phyloP scores from a whole-genome alignment of 2,329 filamentous ascomycete species.

The Pestalotiopsis sp. region DNA sequence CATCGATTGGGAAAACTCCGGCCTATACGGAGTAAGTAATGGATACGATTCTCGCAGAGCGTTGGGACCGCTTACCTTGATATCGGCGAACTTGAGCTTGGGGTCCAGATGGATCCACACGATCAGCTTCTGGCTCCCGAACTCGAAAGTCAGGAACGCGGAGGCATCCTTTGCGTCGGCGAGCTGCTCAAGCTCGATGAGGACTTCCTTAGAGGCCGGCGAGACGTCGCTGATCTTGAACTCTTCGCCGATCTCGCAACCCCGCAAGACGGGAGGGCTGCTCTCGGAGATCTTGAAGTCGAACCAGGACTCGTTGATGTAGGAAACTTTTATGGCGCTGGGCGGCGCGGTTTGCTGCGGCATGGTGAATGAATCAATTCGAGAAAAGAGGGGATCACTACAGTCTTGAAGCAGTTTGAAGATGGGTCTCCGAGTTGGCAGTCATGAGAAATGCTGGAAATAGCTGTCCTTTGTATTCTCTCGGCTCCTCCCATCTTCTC shows the following conservation, averaged over 20 bases:
- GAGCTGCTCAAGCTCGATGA: not conserved
- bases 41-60: not conserved
- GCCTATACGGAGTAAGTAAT: not conserved
- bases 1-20: not conserved
- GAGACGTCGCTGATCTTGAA: not conserved
- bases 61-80: not conserved
- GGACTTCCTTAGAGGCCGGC: not conserved
- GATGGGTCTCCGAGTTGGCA: not conserved
- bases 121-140: not conserved
- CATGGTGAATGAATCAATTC: not conserved
- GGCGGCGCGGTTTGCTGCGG: not conserved
- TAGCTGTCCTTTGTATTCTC: not conserved
- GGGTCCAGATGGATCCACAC: not conserved
- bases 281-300: not conserved
- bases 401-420: not conserved
- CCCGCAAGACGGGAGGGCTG: not conserved
- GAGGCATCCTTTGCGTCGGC: not conserved
- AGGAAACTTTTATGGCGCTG: not conserved
- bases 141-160: not conserved
- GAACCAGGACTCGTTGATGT: not conserved
- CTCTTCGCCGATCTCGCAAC: not conserved
- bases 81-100: not conserved
- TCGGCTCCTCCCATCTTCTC: not conserved
- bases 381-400: not conserved
- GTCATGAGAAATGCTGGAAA: not conserved